These are phyloP conservation scores for Tetradesmus lagerheimii DNA, from an alignment of 139 green algal species.

Conservation along the genomic window DNA sequence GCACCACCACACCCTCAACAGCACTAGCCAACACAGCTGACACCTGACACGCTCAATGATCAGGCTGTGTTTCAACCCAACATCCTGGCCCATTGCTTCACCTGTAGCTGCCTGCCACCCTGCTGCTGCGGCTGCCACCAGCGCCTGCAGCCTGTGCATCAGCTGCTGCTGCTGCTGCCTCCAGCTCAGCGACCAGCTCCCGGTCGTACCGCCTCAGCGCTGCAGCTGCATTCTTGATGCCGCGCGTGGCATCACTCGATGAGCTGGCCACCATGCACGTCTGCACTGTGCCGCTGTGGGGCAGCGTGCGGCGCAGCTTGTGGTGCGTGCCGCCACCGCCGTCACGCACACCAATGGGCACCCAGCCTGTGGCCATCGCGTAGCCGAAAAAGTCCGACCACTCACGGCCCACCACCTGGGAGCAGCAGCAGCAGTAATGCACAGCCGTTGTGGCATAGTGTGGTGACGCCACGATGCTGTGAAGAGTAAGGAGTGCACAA, in stretches of 20 bases:
- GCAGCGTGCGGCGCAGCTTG: conserved; percentile 14
- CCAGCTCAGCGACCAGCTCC: not conserved
- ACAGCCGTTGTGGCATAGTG: too few relatives aligned
- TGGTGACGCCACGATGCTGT: too few relatives aligned
- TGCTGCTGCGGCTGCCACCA: conserved; percentile 6
- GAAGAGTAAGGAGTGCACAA: too few relatives aligned
- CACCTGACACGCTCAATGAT: not conserved
- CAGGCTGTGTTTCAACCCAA: not conserved
- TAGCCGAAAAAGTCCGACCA: not conserved
- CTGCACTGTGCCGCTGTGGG: not conserved
- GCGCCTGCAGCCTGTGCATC: not conserved
- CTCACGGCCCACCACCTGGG: not conserved
- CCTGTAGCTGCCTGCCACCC: not conserved
- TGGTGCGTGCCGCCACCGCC: conserved; percentile 14
- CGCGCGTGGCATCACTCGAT: not conserved
- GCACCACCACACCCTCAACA: not conserved
- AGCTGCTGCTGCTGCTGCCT: not conserved
- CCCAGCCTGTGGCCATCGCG: not conserved
- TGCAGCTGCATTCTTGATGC: not conserved
- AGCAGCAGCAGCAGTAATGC: not conserved
- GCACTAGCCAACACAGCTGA: not conserved
- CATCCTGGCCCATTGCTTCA: not conserved
- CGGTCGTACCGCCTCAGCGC: not conserved
- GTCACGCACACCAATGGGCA: not conserved
- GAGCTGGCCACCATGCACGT: not conserved